Evolutionary conservation across 345 rosid genomes (phyloP).

Genomic region (Barbarea vulgaris): DNA sequence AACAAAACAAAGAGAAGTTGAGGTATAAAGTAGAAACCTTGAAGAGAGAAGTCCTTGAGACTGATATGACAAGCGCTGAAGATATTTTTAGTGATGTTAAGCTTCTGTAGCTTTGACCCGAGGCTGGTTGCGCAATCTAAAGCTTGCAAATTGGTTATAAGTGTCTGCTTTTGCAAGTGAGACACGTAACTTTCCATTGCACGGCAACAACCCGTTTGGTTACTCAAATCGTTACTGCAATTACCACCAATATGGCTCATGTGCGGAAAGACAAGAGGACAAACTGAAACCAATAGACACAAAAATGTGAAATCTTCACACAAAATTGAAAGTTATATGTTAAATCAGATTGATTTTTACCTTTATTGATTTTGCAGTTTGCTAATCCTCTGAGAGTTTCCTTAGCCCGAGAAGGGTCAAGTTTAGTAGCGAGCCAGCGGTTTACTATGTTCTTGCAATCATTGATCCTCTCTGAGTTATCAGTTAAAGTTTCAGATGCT

Average conservation of each 20-base stretch:
- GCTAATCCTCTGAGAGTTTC: conserved; percentile 82
- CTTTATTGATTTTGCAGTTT: conserved; percentile 84
- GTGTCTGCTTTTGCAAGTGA: conserved; percentile 93
- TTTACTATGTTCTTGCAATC: conserved; percentile 75
- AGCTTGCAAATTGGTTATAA: conserved; percentile 93
- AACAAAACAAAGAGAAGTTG: neutral
- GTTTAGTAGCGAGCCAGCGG: conserved; percentile 89
- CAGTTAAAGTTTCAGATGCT: conserved; percentile 59
- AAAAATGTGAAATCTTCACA: neutral
- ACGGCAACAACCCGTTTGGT: conserved; percentile 66
- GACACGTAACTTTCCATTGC: conserved; percentile 85
- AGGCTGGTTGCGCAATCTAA: conserved; percentile 81
- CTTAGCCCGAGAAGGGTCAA: conserved; percentile 62
- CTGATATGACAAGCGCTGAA: conserved; percentile 80
- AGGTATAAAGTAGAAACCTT: conserved; percentile 58
- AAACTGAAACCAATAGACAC: conserved; percentile 54
- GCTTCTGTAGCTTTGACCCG: conserved; percentile 66
- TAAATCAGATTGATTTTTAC: conserved; percentile 44
- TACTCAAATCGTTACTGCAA: conserved; percentile 58
- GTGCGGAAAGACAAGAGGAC: conserved; percentile 85
- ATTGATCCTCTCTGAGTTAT: conserved; percentile 58
- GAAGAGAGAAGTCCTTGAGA: conserved; percentile 97
- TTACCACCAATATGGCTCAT: conserved; percentile 66
- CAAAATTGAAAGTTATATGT: neutral
- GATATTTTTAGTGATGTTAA: conserved; percentile 66